These are phyloP conservation scores for Rhodotorula glutinis DNA, from an alignment of 1,284 basidiomycete species.

Conservation along the genomic window DNA sequence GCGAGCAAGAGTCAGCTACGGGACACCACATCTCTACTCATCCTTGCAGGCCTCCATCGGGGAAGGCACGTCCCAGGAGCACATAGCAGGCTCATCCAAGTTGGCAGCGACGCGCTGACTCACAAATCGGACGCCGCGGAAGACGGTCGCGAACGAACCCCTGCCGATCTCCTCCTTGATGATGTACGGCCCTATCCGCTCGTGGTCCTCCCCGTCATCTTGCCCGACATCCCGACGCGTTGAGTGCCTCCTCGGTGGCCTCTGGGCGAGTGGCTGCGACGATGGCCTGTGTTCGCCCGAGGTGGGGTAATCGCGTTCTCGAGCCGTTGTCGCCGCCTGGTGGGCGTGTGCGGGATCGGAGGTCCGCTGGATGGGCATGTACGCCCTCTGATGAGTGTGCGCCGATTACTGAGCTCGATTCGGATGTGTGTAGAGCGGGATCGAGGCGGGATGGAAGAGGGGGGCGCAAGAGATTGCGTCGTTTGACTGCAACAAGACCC, in stretches of 20 bases:
- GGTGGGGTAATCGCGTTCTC: slow-evolving; percentile 1
- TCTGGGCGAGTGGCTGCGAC: background rate
- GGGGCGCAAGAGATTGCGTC: no score
- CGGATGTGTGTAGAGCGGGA: background rate
- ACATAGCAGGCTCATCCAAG: background rate
- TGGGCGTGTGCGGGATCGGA: background rate
- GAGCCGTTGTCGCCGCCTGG: background rate
- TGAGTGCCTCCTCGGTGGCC: background rate
- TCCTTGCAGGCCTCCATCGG: no score
- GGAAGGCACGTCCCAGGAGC: no score
- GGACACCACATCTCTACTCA: no score
- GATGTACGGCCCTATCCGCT: slow-evolving; percentile 53
- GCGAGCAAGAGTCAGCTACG: no score
- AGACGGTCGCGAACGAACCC: slow-evolving; percentile 94
- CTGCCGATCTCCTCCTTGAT: slow-evolving; percentile 57
- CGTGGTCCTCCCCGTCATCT: slow-evolving; percentile 17
- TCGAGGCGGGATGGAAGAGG: background rate
- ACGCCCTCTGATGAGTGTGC: background rate
- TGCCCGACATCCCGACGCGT: background rate
- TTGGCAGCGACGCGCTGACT: background rate
- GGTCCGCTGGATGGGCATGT: slow-evolving; percentile 6
- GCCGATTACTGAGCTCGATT: no score
- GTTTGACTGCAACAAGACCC: no score
- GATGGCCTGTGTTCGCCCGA: slow-evolving; percentile 1
- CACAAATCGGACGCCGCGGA: slow-evolving; percentile 85